These are phyloP conservation scores for Dioszegia crocea DNA, from an alignment of 768 basidiomycete genomes.

Conservation along the genomic window DNA sequence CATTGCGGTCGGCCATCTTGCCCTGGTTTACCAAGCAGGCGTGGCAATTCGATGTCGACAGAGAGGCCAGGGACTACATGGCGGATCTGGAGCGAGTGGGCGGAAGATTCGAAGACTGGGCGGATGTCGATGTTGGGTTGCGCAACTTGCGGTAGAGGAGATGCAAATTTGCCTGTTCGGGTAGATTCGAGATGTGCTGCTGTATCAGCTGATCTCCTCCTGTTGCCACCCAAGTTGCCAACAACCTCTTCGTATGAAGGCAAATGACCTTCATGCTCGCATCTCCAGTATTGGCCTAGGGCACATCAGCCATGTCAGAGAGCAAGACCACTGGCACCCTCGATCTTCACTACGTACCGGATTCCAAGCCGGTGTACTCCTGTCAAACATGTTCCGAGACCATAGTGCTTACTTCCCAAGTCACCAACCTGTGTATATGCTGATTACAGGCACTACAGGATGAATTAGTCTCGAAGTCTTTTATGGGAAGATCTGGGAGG, in stretches of 20 bases:
- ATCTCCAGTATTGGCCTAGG: too few relatives aligned
- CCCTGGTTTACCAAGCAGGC: conserved; percentile 32
- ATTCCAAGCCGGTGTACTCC: conserved; percentile 29
- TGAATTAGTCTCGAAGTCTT: conserved; percentile 49
- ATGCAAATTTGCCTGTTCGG: too few relatives aligned
- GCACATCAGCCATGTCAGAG: too few relatives aligned
- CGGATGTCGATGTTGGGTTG: not conserved
- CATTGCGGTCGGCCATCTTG: conserved; percentile 20
- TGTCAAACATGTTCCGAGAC: conserved; percentile 33
- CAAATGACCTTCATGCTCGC: too few relatives aligned
- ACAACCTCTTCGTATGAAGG: too few relatives aligned
- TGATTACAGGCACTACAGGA: conserved; percentile 38
- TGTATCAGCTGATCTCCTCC: not conserved
- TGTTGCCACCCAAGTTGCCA: too few relatives aligned
- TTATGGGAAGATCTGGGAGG: conserved; percentile 41
- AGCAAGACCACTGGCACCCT: conserved; percentile 1
- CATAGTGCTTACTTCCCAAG: conserved; percentile 8
- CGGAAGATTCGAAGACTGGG: conserved; percentile 3
- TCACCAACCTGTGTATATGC: not conserved
- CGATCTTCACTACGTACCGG: conserved; percentile 33
- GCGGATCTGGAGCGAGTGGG: not conserved
- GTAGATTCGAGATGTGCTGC: not conserved
- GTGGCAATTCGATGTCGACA: conserved; percentile 29
- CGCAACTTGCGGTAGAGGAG: too few relatives aligned
- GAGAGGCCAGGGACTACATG: not conserved